These are phyloP conservation scores for Oldenlandia corymbosa DNA, from an alignment of 257 asterid genomes.

Conservation along the genomic window DNA sequence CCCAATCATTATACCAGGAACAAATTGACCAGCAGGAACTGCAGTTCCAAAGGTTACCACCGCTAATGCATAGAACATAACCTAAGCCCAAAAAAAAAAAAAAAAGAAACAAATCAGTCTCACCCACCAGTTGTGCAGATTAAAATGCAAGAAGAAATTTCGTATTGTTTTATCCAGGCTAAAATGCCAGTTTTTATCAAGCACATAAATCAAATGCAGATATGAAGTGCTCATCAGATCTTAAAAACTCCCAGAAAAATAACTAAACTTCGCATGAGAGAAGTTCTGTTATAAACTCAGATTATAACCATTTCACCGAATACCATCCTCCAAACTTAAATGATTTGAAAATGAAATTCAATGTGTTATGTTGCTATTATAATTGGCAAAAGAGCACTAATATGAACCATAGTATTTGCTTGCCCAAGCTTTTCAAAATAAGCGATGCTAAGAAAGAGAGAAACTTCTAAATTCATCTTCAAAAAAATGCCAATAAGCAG, in stretches of 20 bases:
- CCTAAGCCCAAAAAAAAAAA: constrained; percentile 35
- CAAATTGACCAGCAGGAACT: constrained; percentile 98
- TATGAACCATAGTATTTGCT: not conserved
- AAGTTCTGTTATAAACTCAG: too few relatives aligned
- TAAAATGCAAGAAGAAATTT: not conserved
- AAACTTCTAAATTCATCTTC: not conserved
- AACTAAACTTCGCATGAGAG: too few relatives aligned
- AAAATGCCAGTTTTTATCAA: not conserved
- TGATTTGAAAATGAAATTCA: not conserved
- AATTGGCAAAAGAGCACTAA: not conserved
- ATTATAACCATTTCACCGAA: too few relatives aligned
- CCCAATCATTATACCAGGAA: constrained; percentile 98
- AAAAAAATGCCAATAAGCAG: not conserved
- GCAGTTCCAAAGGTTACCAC: constrained; percentile 95
- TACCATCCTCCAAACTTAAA: not conserved
- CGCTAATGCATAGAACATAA: constrained; percentile 93
- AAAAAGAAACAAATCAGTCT: constrained; percentile 1
- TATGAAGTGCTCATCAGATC: not conserved
- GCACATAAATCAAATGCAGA: not conserved
- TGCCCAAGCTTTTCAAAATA: not conserved
- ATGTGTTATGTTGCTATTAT: not conserved
- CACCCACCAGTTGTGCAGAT: not conserved
- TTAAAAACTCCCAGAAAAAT: not conserved
- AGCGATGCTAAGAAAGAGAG: not conserved
- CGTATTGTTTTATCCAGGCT: not conserved